phyloP scores from a whole-genome alignment of 768 basidiomycete genomes.

The Glaciozyma martinii region DNA sequence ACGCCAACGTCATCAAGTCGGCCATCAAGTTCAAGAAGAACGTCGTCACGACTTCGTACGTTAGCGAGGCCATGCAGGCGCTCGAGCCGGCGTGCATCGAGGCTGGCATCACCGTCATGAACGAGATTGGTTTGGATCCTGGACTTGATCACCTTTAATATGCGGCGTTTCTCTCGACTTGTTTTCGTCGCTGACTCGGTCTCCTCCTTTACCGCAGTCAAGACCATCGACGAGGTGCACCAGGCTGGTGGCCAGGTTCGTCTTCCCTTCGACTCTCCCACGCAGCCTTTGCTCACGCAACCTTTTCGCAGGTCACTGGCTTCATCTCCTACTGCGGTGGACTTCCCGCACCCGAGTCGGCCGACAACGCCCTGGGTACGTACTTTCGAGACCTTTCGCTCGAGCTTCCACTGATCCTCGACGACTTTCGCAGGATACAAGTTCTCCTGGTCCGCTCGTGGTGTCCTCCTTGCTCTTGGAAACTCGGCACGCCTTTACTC shows the following conservation, averaged over 20 bases:
- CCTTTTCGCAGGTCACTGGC: slow-evolving; percentile 56
- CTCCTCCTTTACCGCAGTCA: slow-evolving; percentile 50
- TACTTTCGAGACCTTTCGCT: background rate
- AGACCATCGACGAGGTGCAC: slow-evolving; percentile 89
- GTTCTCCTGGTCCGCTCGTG: slow-evolving; percentile 96
- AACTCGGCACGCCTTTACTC: slow-evolving; percentile 73
- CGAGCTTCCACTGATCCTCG: too few relatives aligned
- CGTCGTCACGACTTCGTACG: slow-evolving; percentile 93
- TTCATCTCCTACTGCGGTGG: slow-evolving; percentile 96
- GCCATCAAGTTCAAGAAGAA: slow-evolving; percentile 81
- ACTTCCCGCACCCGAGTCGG: slow-evolving; percentile 80
- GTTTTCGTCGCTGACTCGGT: background rate
- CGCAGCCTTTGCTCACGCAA: background rate
- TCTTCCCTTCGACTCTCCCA: background rate
- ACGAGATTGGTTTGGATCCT: slow-evolving; percentile 95
- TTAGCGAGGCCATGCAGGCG: slow-evolving; percentile 80
- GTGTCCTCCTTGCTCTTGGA: slow-evolving; percentile 86
- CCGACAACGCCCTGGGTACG: slow-evolving; percentile 70
- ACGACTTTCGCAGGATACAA: slow-evolving; percentile 60
- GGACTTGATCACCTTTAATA: slow-evolving; percentile 48
- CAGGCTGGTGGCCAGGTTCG: slow-evolving; percentile 82
- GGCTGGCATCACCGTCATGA: slow-evolving; percentile 88
- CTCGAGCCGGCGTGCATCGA: slow-evolving; percentile 70
- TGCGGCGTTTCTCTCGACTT: background rate
- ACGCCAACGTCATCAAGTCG: slow-evolving; percentile 79